Base-by-base conservation (phyloP, 805 yeast species). In the Lipomyces yamanashiensis region DNA sequence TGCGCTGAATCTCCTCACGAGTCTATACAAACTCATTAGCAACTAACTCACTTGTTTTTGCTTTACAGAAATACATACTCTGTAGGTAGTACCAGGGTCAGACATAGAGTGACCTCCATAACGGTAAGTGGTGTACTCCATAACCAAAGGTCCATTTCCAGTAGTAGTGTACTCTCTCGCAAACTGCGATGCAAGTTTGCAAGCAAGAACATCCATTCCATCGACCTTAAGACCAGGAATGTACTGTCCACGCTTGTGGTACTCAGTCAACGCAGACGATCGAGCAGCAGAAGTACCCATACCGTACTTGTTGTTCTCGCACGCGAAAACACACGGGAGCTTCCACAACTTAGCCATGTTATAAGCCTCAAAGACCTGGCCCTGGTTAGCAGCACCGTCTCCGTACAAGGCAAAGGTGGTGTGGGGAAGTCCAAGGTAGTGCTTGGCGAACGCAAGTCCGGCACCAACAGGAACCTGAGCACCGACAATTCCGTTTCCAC, bases 21-120 rank as follows among this genome's bases (percentile, higher is more conserved):
- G 99, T 95, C 61, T 56, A 44, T 13, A 37, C 12, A 17, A 41
- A 15, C 7, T 39, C 7, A 47, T 45, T 47, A 45, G 34, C 23
- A 21, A 34, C 12, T 12, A 33, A 12, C 12, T 33, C 28, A 17
- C 13, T 5, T 23, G 15, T 37, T 8, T 9, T 33, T 9, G n/a
- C n/a, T 12, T 5, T 2, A 54, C 34, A 37, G n/a, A 21, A 15
- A 23, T 17, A 45, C 64, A 17, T 52, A 61, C 64, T 87, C 99
- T 89, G 88, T 95, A 95, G 71, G 99, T 95, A 79, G 99, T 95
- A 85, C 99, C 99, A 75, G 99, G 99, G 82, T 95, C 99, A 72
- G 98, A 93, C 98, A 95, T 95, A 72, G 99, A 95, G 87, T 95
- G 99, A 79, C 99, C 99, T 84, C 98, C 98, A 79, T 95, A 95